Evolutionary conservation across 2,329 filamentous ascomycete species (phyloP).

Genomic region (Cryoendolithus antarcticus): DNA sequence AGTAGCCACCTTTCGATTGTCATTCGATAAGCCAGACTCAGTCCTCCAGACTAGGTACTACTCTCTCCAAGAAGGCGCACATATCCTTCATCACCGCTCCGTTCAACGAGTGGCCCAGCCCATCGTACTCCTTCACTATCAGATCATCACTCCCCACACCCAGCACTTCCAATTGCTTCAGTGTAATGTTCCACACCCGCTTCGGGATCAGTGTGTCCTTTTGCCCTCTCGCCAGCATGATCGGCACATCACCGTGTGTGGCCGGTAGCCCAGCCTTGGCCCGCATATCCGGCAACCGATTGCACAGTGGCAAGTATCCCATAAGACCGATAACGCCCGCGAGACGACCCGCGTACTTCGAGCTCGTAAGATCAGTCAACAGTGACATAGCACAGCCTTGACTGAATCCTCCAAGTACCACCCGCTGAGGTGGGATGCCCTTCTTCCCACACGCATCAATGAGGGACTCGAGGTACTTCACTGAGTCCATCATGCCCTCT

Average conservation of each 20-base stretch:
- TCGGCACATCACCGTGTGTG: constrained; percentile 24
- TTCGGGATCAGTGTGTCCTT: constrained; percentile 37
- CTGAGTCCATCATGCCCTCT: constrained; percentile 28
- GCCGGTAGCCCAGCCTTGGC: constrained; percentile 25
- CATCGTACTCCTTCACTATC: constrained; percentile 36
- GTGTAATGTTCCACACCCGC: constrained; percentile 29
- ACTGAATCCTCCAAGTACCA: constrained; percentile 37
- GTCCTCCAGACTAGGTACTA: constrained; percentile 29
- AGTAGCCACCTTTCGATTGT: too few species aligned
- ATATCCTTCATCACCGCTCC: constrained; percentile 35
- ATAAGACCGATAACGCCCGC: constrained; percentile 32
- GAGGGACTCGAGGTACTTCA: constrained; percentile 29
- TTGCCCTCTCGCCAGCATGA: constrained; percentile 37
- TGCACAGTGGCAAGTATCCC: constrained; percentile 35
- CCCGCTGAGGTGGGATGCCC: constrained; percentile 30
- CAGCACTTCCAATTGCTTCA: constrained; percentile 28
- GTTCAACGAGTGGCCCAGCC: constrained; percentile 33
- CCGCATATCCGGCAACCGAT: constrained; percentile 28
- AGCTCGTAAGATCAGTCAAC: constrained; percentile 29
- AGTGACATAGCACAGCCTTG: constrained; percentile 36
- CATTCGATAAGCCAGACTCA: too few species aligned
- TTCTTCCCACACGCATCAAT: constrained; percentile 30
- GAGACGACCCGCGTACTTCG: constrained; percentile 28
- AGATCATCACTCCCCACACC: constrained; percentile 28
- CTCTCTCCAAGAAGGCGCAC: constrained; percentile 29